Evolutionary conservation across 169 alveolate genomes (phyloP), one percentile per base, ranked within the genome.

Genomic region (Blepharisma undulans): DNA sequence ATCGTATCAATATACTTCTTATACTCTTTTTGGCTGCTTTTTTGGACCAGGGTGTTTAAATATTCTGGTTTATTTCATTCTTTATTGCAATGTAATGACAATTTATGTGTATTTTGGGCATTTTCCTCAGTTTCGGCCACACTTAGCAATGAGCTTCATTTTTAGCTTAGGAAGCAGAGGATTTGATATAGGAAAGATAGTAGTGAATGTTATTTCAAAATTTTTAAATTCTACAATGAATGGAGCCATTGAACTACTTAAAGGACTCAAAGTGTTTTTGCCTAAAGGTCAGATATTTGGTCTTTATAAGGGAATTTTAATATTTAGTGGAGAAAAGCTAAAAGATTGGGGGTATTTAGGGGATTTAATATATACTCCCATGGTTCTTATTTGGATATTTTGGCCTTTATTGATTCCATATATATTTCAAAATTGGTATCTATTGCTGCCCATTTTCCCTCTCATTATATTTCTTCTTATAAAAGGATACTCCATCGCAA

Each of bases 301-400:
- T 61, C 25, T 34, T 25, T 78, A 78, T 34, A 78, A 32, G 16
- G 2, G 1, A 25, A 29, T 78, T 21, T 34, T 78, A 27, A 29
- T 78, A 7, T 29, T 12, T 5, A 21, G 61, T 29, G 86, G 86
- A 3, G 29, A 22, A 4, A 27, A 7, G 16, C 86, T 78, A 6
- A 82, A 82, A 72, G 36, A 22, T n/a, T n/a, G n/a, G 25, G 89
- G 89, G 1, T 22, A 21, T 59, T 10, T 82, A 36, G 89, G 89
- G 10, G 89, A 82, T 30, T 22, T 82, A 30, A 30, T 82, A 19
- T 82, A 32, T 30, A 82, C 77, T 82, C 89, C 89, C 0, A 18
- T 82, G n/a, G 27, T 30, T 22, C 89, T 82, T 21, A 33, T n/a
- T 33, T 82, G 89, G 89, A 82, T 82, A 36, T 82, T 82, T 33